phyloP scores from a whole-genome alignment of 148 eudicot genomes.

The Silene uniflora region DNA sequence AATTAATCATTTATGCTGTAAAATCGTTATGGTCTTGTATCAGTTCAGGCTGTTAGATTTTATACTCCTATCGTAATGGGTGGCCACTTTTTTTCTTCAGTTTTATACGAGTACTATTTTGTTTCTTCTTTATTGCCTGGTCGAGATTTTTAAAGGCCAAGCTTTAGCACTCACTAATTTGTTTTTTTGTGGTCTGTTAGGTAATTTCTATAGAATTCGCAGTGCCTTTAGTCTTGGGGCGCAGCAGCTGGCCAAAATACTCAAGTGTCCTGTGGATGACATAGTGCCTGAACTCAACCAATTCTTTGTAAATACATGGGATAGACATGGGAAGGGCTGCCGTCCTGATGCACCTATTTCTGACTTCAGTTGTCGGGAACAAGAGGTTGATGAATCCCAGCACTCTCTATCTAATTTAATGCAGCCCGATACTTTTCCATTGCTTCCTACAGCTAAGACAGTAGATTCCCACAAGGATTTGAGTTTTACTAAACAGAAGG shows the following conservation, averaged over 20 bases:
- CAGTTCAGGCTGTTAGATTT: not conserved
- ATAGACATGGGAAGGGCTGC: slow-evolving; percentile 49
- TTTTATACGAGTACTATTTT: not conserved
- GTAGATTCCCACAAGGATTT: slow-evolving; percentile 18
- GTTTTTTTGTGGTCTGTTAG: slow-evolving; percentile 26
- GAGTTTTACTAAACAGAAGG: slow-evolving; percentile 14
- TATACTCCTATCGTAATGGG: not conserved
- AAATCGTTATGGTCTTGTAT: not conserved
- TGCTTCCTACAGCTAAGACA: slow-evolving; percentile 8
- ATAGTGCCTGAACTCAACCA: slow-evolving; percentile 43
- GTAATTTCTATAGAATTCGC: slow-evolving; percentile 64
- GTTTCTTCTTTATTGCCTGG: not conserved
- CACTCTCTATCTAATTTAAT: slow-evolving; percentile 9
- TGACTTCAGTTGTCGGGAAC: not conserved
- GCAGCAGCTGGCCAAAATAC: slow-evolving; percentile 42
- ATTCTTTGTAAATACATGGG: slow-evolving; percentile 55
- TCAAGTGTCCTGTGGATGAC: slow-evolving; percentile 43
- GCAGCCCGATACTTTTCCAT: slow-evolving; percentile 15
- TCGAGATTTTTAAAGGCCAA: not conserved
- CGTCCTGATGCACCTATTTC: slow-evolving; percentile 38
- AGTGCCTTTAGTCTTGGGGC: slow-evolving; percentile 66
- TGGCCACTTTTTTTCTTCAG: not conserved
- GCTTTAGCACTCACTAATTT: not conserved
- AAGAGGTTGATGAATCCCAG: slow-evolving; percentile 18
- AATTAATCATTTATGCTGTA: not conserved